Evolutionary conservation across 352 stramenopile genomes (phyloP).

Genomic region (Pythium grandisporangium): DNA sequence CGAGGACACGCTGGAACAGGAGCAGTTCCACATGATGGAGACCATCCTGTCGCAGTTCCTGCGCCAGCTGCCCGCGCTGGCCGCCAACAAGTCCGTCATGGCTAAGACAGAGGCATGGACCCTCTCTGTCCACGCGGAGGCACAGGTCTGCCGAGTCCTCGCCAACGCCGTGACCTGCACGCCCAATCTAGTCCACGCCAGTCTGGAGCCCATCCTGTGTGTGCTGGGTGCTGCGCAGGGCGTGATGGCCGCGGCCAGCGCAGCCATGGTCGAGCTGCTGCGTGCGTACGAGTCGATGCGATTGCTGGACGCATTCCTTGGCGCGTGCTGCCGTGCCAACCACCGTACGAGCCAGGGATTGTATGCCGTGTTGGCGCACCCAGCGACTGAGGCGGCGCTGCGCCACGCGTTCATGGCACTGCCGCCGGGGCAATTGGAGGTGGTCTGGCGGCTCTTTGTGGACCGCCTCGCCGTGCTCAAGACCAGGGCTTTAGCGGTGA

Average conservation of each 20-base stretch:
- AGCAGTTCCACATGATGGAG: constrained; percentile 78
- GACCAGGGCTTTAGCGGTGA: constrained; percentile 1
- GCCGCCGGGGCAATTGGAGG: constrained; percentile 64
- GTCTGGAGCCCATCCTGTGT: constrained; percentile 47
- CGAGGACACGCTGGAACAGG: constrained; percentile 73
- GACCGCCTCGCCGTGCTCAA: constrained; percentile 29
- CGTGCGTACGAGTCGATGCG: constrained; percentile 81
- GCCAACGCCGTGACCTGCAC: constrained; percentile 59
- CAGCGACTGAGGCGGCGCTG: constrained; percentile 32
- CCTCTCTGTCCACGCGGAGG: background rate
- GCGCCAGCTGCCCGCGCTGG: constrained; percentile 8
- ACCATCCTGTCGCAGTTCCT: constrained; percentile 53
- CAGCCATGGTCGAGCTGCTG: constrained; percentile 45
- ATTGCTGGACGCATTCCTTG: constrained; percentile 56
- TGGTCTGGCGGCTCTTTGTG: constrained; percentile 63
- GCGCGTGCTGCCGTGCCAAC: constrained; percentile 19
- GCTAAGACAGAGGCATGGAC: background rate
- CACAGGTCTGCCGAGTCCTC: constrained; percentile 35
- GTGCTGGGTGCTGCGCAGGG: constrained; percentile 22
- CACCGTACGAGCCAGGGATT: constrained; percentile 19
- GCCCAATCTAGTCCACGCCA: constrained; percentile 68
- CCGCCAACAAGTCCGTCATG: background rate
- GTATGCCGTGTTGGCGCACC: constrained; percentile 34
- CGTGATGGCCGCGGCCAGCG: constrained; percentile 12
- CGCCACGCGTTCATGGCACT: constrained; percentile 64